These are phyloP conservation scores for Eragrostis tef DNA, from an alignment of 202 grass and related monocot species.

Conservation along the genomic window DNA sequence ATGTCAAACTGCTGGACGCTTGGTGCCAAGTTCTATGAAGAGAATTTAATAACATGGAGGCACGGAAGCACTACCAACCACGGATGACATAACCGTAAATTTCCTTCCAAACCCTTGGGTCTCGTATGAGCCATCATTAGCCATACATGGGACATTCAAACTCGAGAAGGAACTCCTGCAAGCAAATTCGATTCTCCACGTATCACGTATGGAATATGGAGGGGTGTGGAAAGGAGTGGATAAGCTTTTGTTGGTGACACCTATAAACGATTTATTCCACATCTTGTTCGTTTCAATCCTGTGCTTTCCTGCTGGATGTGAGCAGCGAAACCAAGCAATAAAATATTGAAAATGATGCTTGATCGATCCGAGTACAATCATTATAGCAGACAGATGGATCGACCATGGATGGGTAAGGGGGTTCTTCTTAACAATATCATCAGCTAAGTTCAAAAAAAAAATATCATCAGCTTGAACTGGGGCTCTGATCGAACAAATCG, in stretches of 20 bases:
- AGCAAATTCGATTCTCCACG: conserved; percentile 36
- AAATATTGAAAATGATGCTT: neutral
- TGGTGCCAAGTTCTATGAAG: no score
- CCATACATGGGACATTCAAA: neutral
- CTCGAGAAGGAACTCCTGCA: neutral
- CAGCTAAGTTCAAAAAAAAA: neutral
- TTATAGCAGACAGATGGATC: neutral
- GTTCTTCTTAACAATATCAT: neutral
- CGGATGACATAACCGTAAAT: neutral
- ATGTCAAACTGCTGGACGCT: no score
- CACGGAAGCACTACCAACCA: no score
- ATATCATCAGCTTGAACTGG: neutral
- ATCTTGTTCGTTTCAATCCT: conserved; percentile 5
- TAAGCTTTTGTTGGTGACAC: neutral
- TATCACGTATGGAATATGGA: conserved; percentile 22
- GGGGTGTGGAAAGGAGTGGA: neutral
- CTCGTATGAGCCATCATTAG: neutral
- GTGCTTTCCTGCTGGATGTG: neutral
- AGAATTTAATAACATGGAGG: no score
- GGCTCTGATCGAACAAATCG: no score
- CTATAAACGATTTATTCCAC: neutral
- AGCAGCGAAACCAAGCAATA: neutral
- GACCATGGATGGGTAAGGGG: neutral
- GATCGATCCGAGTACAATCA: neutral
- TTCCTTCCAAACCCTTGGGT: neutral